Base-by-base conservation (phyloP, 768 basidiomycete genomes). In the Lepiota venenata region DNA sequence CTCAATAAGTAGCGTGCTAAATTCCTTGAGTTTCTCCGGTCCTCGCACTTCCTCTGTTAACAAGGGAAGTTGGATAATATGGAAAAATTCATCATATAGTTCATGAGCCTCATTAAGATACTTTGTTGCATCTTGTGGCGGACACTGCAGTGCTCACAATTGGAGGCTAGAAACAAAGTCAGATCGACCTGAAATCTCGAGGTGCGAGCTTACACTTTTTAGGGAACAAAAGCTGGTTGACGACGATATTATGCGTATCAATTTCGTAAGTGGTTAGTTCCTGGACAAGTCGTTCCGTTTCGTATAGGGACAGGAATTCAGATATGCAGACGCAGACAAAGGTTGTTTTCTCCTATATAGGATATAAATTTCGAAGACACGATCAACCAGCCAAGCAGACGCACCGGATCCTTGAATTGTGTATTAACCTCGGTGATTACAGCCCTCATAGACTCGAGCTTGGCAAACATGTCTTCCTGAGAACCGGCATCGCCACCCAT, bases 311-410 rank as follows among this genome's bases (percentile, higher is more conserved):
- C 61, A 98, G 74, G 80, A 99, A 98, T 70, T 98, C 96, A 49
- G 96, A 97, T 66, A 98, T 98, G 77, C 93, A 93, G 49, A 98
- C 96, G 64, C 97, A 98, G 62, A 99, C 89, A 64, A 99, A 99
- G 15, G 94, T 98, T 10, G 97, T 99, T 74, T 95, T 96, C 73
- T 99, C 97, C 92, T 95, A 61, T 32, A 47, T 25, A 9, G 15
- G 25, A 41, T 35, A 46, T 39, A 16, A 52, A 16, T 37, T 6
- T n/a, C n/a, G 11, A 9, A 8, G 20, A 42, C 32, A 36, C 5
- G 20, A 15, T n/a, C 40, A 4, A 15, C 21, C 15, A 5, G 50
- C 25, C 55, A 3, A 48, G 37, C 9, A 48, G 4, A 78, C 90
- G 53, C 61, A 94, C 93, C 1, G 97, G 93, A 71, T 99, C 95